Evolutionary conservation across 73 alveolate genomes (phyloP), one percentile per base, ranked within the genome.

Genomic region (Tetrahymena elliotti): DNA sequence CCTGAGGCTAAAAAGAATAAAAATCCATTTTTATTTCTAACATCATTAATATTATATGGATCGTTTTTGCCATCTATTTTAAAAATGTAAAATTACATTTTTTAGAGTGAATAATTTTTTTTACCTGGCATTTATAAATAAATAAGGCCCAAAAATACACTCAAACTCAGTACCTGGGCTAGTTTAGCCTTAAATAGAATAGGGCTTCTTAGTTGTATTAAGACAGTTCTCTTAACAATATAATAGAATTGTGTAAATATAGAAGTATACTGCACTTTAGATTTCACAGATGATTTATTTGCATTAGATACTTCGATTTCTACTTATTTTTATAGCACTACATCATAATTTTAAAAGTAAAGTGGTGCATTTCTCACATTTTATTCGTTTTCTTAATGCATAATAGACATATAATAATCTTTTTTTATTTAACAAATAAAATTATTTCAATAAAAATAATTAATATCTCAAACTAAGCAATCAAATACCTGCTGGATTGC

Each of bases 401-500:
- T 38, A 27, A 84, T 84, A 22, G 83, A 38, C 94, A 84, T 84
- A 27, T 84, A 84, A 84, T 84, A 84, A 54, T 54, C 84, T 54
- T n/a, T 54, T 13, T 2, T 3, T 40, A 40, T 40, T 22, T 3
- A 54, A 3, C 20, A 54, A 10, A 54, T 3, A 16, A 22, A 22
- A 54, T n/a, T 54, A 54, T 13, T 54, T 40, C 15, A 10, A 54
- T 1, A 54, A 4, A 4, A 22, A 13, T n/a, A 16, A n/a, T 54
- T 54, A n/a, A 54, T 16, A 22, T 2, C 11, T 40, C 8, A 3
- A 6, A 95, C 1, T 95, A 94, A 1, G 2, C 2, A 16, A 54
- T 54, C 6, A 7, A 54, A 13, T 54, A 54, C 84, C 84, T 13
- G 97, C 97, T 4, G 97, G 97, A 52, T 96, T 96, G 9, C 94